Evolutionary conservation across 164 flowering plant species (phyloP), one percentile per base, ranked within the genome.

Genomic region (Berberis vulgaris): DNA sequence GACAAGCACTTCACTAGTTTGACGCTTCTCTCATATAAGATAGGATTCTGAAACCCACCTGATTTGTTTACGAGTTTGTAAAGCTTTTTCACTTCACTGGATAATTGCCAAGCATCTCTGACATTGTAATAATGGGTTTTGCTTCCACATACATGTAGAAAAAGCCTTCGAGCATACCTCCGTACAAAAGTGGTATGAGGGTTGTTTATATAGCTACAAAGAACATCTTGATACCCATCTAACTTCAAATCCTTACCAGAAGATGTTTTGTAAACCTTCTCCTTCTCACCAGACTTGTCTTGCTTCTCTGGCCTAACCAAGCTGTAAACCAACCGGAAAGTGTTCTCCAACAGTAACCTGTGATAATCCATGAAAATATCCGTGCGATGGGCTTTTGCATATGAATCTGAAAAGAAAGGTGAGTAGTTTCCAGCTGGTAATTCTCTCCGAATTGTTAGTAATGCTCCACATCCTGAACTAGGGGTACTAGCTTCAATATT

Each of bases 361-460:
- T 89, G 91, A 67, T 91, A 95, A 78, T 95, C 99, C 65, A 80
- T 69, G 73, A 95, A 95, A 52, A 95, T 63, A 77, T 95, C 97
- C 6, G 81, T n/a, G 1, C 96, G 86, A 68, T 91, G 97, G 40
- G 91, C 82, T 77, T 88, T 95, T n/a, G 87, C 92, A 79, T 95
- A 95, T 47, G 97, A 85, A 83, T 95, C 99, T 8, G 96, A 89
- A 74, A 95, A 95, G 80, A 95, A 95, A 1, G 99, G 99, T 62
- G 94, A 88, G 73, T 83, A 95, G 74, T 89, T 95, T 49, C 99
- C 99, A 1, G 96, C 97, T 26, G 97, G 96, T 57, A 95, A 73
- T 69, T 91, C 99, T 78, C 88, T 89, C 39, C 97, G 81, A 62
- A 95, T 79, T 56, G 97, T 84, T 46, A 95, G 66, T 41, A 95